A percentile compares a stretch with the other conserved stretches of the same genome.
Evolutionary conservation across 495 filamentous ascomycete species (phyloP).

Genomic region (Hyaloscypha bicolor): DNA sequence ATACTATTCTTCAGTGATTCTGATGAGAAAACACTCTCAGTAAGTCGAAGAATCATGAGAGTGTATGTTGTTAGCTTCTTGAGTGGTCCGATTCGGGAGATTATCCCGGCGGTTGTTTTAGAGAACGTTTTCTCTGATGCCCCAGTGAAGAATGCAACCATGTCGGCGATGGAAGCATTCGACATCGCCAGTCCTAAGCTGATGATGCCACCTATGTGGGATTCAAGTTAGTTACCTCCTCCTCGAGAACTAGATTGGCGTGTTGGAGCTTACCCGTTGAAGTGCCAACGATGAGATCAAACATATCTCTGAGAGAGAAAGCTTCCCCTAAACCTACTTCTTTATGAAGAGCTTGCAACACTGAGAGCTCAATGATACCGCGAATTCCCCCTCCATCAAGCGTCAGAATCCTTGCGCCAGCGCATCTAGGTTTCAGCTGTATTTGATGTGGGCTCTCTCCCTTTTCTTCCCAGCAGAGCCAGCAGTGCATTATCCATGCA

Average conservation of each 20-base stretch:
- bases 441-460: conserved; percentile 12
- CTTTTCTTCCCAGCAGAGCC: conserved; percentile 3
- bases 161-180: conserved; percentile 11
- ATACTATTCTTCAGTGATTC: conserved; percentile 10
- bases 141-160: conserved; percentile 10
- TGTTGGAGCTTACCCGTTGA: conserved; percentile 9
- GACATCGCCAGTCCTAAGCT: conserved; percentile 15
- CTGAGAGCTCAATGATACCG: neutral
- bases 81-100: conserved; percentile 5
- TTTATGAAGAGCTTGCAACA: conserved; percentile 1
- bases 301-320: conserved; percentile 2
- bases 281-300: conserved; percentile 19
- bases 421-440: conserved; percentile 18
- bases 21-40: conserved; percentile 17
- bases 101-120: conserved; percentile 1
- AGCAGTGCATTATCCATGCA: conserved; percentile 5
- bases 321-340: neutral
- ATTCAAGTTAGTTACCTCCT: neutral
- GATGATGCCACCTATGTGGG: conserved; percentile 12
- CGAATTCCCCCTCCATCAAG: conserved; percentile 18
- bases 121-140: conserved; percentile 8
- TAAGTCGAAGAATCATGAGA: conserved; percentile 11
- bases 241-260: neutral
- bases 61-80: conserved; percentile 14
- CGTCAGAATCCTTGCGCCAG: conserved; percentile 7